Base-by-base conservation (phyloP, 106 monocot genomes). In the Hemerocallis citrina region DNA sequence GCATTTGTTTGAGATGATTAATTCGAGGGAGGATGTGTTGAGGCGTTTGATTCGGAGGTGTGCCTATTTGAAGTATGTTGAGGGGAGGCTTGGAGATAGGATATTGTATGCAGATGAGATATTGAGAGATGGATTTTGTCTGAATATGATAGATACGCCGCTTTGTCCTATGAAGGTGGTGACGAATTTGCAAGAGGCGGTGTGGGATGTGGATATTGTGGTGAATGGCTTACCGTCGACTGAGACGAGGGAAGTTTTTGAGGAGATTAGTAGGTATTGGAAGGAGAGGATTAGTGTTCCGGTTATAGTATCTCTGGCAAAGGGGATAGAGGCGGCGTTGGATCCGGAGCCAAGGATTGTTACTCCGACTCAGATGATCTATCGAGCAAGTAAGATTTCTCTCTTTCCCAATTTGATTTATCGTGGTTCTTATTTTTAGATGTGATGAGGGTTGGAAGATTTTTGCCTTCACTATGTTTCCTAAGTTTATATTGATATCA, bases 181-280 rank as follows among this genome's bases (percentile, higher is more conserved):
- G 42, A 88, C 88, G 1, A 93, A 93, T 67, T 48, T 93, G 65
- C 92, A 93, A 68, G 92, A 93, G 72, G 92, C 92, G 0, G 84
- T 93, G n/a, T 93, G 92, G 92, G 92, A 93, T 63, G 92, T 88
- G 0, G 92, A 93, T 49, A 74, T 93, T 41, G 92, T 93, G 17
- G 67, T 93, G 3, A 93, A 93, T 64, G 92, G 92, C 0, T 57
- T 93, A 72, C 92, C 92, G 0, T 93, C 92, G 10, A 93, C 92
- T 0, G 92, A 93, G 68, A 93, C 92, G 5, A 47, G 79, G 20
- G 78, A 76, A 28, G 84, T 93, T 29, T 93, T 93, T 61, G 71
- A 76, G 65, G 88, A 88, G 79, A 88, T 93, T 24, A 61, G 76
- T 19, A 76, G 72, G 68, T 93, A 93, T 62, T 93, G 92, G 88